Percentiles rank a stretch among this genome's conserved stretches.
Conservation (phyloP, 179 eudicot genomes). For the Vitellaria paradoxa region DNA sequence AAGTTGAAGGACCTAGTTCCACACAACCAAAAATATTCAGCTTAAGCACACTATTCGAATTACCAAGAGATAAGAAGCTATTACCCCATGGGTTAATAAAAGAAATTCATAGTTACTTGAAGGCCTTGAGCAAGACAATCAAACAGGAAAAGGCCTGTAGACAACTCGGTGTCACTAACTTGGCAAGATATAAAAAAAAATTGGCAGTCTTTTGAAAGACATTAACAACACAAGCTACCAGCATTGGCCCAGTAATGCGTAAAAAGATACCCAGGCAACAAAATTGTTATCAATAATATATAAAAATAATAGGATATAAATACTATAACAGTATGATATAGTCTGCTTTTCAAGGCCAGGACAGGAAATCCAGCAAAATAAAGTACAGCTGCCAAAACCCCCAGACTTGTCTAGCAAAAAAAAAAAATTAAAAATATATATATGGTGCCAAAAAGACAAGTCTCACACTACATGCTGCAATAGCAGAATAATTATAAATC, state of each 20-base stretch:
- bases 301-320: too few relatives aligned
- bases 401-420: not conserved
- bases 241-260: not conserved
- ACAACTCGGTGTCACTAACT: not conserved
- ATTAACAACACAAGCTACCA: not conserved
- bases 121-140: not conserved
- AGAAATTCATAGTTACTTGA: not conserved
- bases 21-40: slow-evolving; percentile 7
- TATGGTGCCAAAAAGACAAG: not conserved
- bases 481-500: not conserved
- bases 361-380: slow-evolving; percentile 6
- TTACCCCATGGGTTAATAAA: not conserved
- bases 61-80: not conserved
- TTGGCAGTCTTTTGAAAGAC: not conserved
- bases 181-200: not conserved
- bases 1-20: slow-evolving; percentile 77
- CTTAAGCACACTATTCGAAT: not conserved
- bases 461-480: not conserved
- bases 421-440: not conserved
- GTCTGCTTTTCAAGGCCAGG: not conserved
- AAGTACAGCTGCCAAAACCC: not conserved
- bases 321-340: not conserved
- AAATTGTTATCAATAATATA: not conserved
- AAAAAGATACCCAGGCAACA: not conserved
- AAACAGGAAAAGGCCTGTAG: not conserved